Conservation (phyloP, 202 grass and related monocot species). For the Panicum hallii region DNA sequence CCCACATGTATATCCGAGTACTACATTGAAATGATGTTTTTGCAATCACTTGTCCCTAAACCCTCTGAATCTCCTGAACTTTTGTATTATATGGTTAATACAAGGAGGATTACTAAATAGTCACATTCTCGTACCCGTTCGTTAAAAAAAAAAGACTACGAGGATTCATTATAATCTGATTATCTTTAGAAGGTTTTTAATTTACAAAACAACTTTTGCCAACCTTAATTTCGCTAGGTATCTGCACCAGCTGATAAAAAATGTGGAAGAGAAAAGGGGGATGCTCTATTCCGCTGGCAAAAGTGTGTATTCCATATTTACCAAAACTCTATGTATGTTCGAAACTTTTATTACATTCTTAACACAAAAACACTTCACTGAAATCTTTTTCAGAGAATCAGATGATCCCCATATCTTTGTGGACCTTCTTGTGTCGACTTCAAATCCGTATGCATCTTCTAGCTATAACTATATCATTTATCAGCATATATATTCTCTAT, state of each 20-base stretch:
- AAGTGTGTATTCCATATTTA: slow-evolving; percentile 49
- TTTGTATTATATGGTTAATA: neutral
- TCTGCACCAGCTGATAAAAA: slow-evolving; percentile 61
- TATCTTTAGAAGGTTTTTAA: neutral
- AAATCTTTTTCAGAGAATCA: slow-evolving; percentile 63
- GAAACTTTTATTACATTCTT: slow-evolving; percentile 20
- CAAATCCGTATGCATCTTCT: slow-evolving; percentile 59
- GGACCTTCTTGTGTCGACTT: slow-evolving; percentile 84
- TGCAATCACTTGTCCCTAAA: neutral
- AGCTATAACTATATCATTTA: slow-evolving; percentile 4
- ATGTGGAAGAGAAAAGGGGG: slow-evolving; percentile 64
- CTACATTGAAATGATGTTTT: neutral
- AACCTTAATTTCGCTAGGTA: slow-evolving; percentile 71
- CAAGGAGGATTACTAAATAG: neutral
- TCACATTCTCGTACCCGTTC: neutral
- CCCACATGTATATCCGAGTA: neutral
- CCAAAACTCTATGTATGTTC: neutral
- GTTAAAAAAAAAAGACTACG: neutral
- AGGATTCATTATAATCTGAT: slow-evolving; percentile 7
- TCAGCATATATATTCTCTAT: neutral
- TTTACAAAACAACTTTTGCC: slow-evolving; percentile 22
- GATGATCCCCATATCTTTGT: slow-evolving; percentile 88
- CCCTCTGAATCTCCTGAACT: neutral
- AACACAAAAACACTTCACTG: slow-evolving; percentile 29
- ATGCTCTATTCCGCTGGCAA: slow-evolving; percentile 92